Evolutionary conservation across 2,329 filamentous ascomycete species (phyloP), one percentile per base, ranked within the genome.

Genomic region (Aspergillus glaucus): DNA sequence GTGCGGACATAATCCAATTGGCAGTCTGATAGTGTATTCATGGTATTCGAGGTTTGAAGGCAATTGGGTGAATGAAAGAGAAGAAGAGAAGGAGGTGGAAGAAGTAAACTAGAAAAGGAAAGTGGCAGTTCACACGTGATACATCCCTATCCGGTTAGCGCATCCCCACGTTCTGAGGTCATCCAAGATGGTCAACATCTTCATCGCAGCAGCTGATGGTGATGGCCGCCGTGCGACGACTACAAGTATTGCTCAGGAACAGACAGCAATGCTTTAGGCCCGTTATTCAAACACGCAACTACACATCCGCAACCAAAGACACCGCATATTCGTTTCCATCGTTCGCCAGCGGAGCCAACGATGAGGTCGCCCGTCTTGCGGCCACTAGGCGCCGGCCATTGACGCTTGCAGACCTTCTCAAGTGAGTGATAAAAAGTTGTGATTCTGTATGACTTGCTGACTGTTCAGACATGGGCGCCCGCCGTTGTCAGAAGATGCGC

Each of bases 371-470:
- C 42, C 81, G 80, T 39, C 80, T 97, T 43, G 88, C 91, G 28
- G 82, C 83, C 49, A 84, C 86, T 62, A 84, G 85, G 32, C 80
- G 95, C 46, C 87, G 94, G 63, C 82, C 86, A 9, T 75, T 97
- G 62, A 93, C 88, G 22, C 80, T 98, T 30, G 84, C 86, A 50
- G 93, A 97, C 64, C 78, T 98, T 5, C 87, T 96, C 59, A 92
- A 86, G 87, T 94, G 77, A 58, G 75, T 52, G 24, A 19, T 7
- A 86, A 94, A 76, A 58, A 75, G 51, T 19, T 19, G 9, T 30
- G 8, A 34, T 37, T 5, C 3, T 14, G n/a, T 22, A 44, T 4
- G 28, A 15, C 46, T 48, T 36, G 37, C 37, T 30, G 6, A 28
- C 22, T 2, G 14, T 46, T 3, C 50, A 82, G 80, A 66, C 80